These are phyloP conservation scores for Verticillium dahliae DNA, from an alignment of 2,329 filamentous ascomycete species.

Conservation along the genomic window DNA sequence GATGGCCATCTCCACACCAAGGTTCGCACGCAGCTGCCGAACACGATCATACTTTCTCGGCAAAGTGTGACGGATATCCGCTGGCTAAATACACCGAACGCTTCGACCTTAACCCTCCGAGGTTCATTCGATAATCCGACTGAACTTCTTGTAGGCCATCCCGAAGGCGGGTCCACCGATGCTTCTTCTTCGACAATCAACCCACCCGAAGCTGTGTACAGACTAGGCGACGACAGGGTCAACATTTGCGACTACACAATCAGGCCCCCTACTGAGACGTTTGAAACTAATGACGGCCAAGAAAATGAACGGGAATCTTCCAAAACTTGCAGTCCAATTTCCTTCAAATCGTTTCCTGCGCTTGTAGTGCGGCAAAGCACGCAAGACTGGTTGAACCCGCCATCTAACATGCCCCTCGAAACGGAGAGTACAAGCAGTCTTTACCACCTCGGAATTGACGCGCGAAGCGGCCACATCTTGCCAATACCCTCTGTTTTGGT, in stretches of 20 bases:
- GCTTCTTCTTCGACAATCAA: neutral
- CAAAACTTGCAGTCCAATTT: neutral
- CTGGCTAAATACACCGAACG: slow-evolving; percentile 15
- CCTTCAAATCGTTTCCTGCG: slow-evolving; percentile 26
- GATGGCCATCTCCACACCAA: slow-evolving; percentile 16
- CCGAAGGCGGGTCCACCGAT: neutral
- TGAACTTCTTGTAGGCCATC: neutral
- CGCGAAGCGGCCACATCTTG: slow-evolving; percentile 14
- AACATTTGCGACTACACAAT: neutral
- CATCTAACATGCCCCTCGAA: slow-evolving; percentile 4
- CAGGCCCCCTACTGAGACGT: neutral
- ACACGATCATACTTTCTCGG: slow-evolving; percentile 20
- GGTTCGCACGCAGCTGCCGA: slow-evolving; percentile 6
- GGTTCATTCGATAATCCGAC: slow-evolving; percentile 9
- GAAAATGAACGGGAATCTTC: neutral
- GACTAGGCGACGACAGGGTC: neutral
- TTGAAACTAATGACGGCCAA: neutral
- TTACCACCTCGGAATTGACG: slow-evolving; percentile 24
- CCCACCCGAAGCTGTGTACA: too few species aligned
- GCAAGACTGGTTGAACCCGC: slow-evolving; percentile 22
- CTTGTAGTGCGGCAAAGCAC: slow-evolving; percentile 24
- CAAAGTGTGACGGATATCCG: slow-evolving; percentile 22
- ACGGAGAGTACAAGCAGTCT: slow-evolving; percentile 8
- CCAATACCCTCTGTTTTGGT: slow-evolving; percentile 3
- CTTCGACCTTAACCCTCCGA: slow-evolving; percentile 6